A percentile compares a stretch with the other conserved stretches of the same genome.
Evolutionary conservation across 2,329 filamentous ascomycete species (phyloP).

Genomic region (Fusarium succisae): DNA sequence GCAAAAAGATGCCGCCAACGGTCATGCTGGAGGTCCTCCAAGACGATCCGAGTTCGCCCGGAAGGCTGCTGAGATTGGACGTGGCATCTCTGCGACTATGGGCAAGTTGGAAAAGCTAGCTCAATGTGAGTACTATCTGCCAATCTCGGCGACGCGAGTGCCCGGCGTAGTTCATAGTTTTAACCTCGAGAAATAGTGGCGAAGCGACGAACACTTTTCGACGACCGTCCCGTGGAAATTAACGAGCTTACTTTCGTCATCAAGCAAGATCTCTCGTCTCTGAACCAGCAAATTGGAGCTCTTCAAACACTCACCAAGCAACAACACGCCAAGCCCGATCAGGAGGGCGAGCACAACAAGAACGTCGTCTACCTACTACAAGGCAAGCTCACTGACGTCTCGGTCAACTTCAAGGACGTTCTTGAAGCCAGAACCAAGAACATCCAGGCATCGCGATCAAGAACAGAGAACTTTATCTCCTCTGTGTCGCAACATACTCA

Average conservation of each 20-base stretch:
- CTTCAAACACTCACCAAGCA: slow-evolving; percentile 82
- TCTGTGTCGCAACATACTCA: slow-evolving; percentile 83
- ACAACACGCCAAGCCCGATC: slow-evolving; percentile 76
- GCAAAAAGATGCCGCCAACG: slow-evolving; percentile 72
- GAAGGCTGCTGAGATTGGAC: slow-evolving; percentile 88
- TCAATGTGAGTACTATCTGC: slow-evolving; percentile 65
- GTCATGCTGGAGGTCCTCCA: slow-evolving; percentile 56
- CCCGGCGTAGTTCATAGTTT: neutral
- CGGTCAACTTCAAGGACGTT: slow-evolving; percentile 96
- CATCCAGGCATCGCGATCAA: slow-evolving; percentile 89
- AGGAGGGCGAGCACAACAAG: slow-evolving; percentile 97
- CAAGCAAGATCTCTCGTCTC: slow-evolving; percentile 89
- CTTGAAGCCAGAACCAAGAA: slow-evolving; percentile 97
- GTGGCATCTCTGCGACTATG: slow-evolving; percentile 91
- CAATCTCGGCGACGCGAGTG: neutral
- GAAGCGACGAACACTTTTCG: slow-evolving; percentile 96
- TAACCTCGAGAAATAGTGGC: slow-evolving; percentile 67
- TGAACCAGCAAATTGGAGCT: slow-evolving; percentile 86
- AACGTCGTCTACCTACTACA: slow-evolving; percentile 94
- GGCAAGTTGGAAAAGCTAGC: slow-evolving; percentile 94
- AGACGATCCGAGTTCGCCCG: slow-evolving; percentile 90
- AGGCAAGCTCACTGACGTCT: slow-evolving; percentile 90
- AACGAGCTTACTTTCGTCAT: slow-evolving; percentile 97
- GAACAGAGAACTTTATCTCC: slow-evolving; percentile 97
- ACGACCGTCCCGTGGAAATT: slow-evolving; percentile 95